Evolutionary conservation across 192 early-diverging fungal species (phyloP).

Genomic region (Backusella mclennaniae): DNA sequence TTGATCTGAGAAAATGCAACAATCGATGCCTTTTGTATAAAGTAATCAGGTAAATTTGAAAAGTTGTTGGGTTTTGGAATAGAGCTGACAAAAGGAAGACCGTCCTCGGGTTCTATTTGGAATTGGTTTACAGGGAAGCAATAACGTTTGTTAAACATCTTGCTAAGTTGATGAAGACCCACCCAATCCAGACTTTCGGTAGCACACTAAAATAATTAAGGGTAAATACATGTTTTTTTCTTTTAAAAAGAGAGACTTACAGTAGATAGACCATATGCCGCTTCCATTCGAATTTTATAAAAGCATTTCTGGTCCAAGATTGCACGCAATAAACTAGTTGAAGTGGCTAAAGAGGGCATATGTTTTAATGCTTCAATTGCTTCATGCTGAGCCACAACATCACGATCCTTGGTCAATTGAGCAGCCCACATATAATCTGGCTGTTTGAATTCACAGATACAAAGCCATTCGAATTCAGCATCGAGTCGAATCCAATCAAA

Average conservation of each 20-base stretch:
- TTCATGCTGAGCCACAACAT: slow-evolving; percentile 91
- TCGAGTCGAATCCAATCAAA: slow-evolving; percentile 98
- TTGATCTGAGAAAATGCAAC: slow-evolving; percentile 74
- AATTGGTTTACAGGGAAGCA: slow-evolving; percentile 47
- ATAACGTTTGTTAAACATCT: slow-evolving; percentile 73
- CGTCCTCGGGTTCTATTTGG: slow-evolving; percentile 14
- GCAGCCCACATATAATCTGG: slow-evolving; percentile 95
- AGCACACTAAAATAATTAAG: slow-evolving; percentile 40
- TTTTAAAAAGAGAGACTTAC: slow-evolving; percentile 18
- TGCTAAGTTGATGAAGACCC: slow-evolving; percentile 69
- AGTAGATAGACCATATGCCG: slow-evolving; percentile 67
- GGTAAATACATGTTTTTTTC: not conserved
- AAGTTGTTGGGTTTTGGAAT: slow-evolving; percentile 91
- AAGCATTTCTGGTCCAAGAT: slow-evolving; percentile 78
- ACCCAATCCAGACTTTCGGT: slow-evolving; percentile 57
- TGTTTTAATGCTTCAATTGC: slow-evolving; percentile 67
- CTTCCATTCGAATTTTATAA: slow-evolving; percentile 85
- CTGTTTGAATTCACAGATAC: slow-evolving; percentile 82
- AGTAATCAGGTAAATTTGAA: slow-evolving; percentile 84
- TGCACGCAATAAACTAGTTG: slow-evolving; percentile 73
- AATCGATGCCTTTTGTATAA: slow-evolving; percentile 79
- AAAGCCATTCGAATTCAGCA: slow-evolving; percentile 93
- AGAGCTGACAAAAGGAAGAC: slow-evolving; percentile 41
- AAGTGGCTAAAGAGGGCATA: slow-evolving; percentile 62
- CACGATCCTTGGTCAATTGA: slow-evolving; percentile 85